A percentile compares a stretch with the other conserved stretches of the same genome.
Conservation (phyloP, 2,329 filamentous ascomycete species). For the Bipolaris sorokiniana region DNA sequence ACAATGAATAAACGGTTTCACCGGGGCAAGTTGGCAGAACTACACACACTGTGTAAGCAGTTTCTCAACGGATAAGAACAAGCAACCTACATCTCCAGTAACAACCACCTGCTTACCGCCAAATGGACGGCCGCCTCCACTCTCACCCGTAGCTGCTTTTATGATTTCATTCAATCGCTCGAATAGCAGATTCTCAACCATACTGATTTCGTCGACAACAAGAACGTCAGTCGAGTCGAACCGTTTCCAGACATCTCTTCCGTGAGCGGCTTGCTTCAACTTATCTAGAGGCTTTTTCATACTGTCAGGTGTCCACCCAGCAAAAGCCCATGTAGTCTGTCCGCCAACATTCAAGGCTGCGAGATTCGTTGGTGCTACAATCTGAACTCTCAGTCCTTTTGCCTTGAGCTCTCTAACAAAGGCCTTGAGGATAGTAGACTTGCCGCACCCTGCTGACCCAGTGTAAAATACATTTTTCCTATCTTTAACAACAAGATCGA, state of each 20-base stretch:
- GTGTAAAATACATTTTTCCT: constrained; percentile 69
- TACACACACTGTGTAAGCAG: constrained; percentile 5
- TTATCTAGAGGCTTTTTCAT: constrained; percentile 52
- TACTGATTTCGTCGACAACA: constrained; percentile 70
- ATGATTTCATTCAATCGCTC: constrained; percentile 57
- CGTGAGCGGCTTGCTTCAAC: constrained; percentile 43
- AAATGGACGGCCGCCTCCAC: constrained; percentile 37
- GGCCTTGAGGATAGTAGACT: constrained; percentile 61
- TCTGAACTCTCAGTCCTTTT: constrained; percentile 51
- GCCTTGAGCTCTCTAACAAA: constrained; percentile 52
- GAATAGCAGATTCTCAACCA: constrained; percentile 64
- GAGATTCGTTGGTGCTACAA: constrained; percentile 66
- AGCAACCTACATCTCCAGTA: constrained; percentile 57
- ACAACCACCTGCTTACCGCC: constrained; percentile 63
- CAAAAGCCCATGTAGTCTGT: constrained; percentile 62
- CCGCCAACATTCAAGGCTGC: constrained; percentile 65
- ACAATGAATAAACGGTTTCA: constrained; percentile 63
- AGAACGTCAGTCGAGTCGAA: constrained; percentile 60
- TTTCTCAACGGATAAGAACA: constrained; percentile 31
- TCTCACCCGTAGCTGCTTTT: constrained; percentile 46
- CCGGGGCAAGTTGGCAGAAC: constrained; percentile 58
- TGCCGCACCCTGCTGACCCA: constrained; percentile 67
- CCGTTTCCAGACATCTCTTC: constrained; percentile 45
- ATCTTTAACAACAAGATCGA: constrained; percentile 56
- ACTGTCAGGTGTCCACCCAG: constrained; percentile 60